Evolutionary conservation across 306 rosid genomes (phyloP).

Genomic region (Abrus pulchellus): DNA sequence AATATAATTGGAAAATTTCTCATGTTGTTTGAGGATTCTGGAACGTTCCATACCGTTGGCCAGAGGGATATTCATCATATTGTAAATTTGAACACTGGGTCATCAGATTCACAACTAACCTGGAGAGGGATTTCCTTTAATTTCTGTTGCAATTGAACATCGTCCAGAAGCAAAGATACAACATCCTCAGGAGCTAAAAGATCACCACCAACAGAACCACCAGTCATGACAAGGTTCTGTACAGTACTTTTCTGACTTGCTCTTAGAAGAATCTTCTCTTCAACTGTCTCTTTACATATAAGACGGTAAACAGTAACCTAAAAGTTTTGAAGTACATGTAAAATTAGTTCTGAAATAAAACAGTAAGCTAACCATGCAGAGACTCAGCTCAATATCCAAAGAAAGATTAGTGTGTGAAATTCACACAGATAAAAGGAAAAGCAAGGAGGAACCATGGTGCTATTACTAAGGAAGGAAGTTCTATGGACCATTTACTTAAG

Average conservation of each 20-base stretch:
- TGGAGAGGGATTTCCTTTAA: slow-evolving; percentile 78
- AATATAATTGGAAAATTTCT: slow-evolving; percentile 33
- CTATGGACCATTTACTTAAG: background rate
- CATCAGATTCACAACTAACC: slow-evolving; percentile 63
- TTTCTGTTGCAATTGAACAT: slow-evolving; percentile 95
- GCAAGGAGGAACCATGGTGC: slow-evolving; percentile 9
- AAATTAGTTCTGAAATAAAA: background rate
- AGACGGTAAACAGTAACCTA: slow-evolving; percentile 98
- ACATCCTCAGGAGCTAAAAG: slow-evolving; percentile 98
- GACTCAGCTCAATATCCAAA: slow-evolving; percentile 6
- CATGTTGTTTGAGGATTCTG: slow-evolving; percentile 27
- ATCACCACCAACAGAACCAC: slow-evolving; percentile 98
- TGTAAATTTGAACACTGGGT: slow-evolving; percentile 21
- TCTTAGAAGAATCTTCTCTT: slow-evolving; percentile 97
- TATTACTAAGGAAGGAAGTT: slow-evolving; percentile 26
- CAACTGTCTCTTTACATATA: slow-evolving; percentile 97
- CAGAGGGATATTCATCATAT: slow-evolving; percentile 44
- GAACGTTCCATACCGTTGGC: slow-evolving; percentile 17
- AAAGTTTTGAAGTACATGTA: slow-evolving; percentile 35
- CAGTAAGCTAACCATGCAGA: background rate
- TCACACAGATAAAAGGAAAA: slow-evolving; percentile 5
- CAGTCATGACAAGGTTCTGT: slow-evolving; percentile 99
- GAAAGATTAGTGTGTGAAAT: slow-evolving; percentile 41
- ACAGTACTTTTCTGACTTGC: slow-evolving; percentile 98
- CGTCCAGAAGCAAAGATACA: slow-evolving; percentile 93